phyloP scores from a whole-genome alignment of 2,329 filamentous ascomycete genomes.

The Akanthomyces dipterigenus region DNA sequence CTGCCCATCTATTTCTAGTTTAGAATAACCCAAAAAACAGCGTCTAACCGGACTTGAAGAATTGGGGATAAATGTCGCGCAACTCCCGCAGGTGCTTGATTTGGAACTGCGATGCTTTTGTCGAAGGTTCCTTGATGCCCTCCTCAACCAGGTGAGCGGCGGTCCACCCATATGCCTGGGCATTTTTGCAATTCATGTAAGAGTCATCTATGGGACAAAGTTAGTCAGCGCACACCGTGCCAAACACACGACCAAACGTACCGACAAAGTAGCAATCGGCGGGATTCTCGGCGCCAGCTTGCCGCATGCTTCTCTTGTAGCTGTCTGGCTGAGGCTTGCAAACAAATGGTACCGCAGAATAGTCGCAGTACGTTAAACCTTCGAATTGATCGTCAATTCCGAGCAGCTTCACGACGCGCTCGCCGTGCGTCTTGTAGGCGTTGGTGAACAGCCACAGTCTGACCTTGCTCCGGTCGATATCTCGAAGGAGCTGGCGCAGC shows the following conservation, averaged over 20 bases:
- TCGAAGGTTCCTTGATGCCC: slow-evolving; percentile 54
- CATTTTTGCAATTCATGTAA: slow-evolving; percentile 69
- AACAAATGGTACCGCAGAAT: slow-evolving; percentile 62
- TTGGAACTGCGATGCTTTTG: slow-evolving; percentile 64
- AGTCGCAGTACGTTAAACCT: slow-evolving; percentile 92
- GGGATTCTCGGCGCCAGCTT: slow-evolving; percentile 63
- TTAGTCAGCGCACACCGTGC: accelerated
- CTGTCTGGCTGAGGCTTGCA: slow-evolving; percentile 83
- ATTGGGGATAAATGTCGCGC: slow-evolving; percentile 67
- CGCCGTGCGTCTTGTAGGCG: slow-evolving; percentile 84
- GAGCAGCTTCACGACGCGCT: slow-evolving; percentile 72
- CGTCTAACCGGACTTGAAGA: slow-evolving; percentile 59
- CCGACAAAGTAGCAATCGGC: slow-evolving; percentile 89
- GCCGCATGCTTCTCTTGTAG: slow-evolving; percentile 82
- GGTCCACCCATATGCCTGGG: slow-evolving; percentile 77
- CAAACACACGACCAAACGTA: slow-evolving; percentile 36
- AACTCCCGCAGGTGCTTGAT: slow-evolving; percentile 73
- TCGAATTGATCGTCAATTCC: slow-evolving; percentile 86
- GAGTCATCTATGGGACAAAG: slow-evolving; percentile 65
- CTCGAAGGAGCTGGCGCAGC: slow-evolving; percentile 68
- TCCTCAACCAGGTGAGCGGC: slow-evolving; percentile 81
- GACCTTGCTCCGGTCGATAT: slow-evolving; percentile 78
- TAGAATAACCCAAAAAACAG: background rate
- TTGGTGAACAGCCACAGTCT: slow-evolving; percentile 94
- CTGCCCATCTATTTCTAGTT: background rate